phyloP scores from a whole-genome alignment of 371 early-diverging fungal genomes.

The Mortierella sp. region DNA sequence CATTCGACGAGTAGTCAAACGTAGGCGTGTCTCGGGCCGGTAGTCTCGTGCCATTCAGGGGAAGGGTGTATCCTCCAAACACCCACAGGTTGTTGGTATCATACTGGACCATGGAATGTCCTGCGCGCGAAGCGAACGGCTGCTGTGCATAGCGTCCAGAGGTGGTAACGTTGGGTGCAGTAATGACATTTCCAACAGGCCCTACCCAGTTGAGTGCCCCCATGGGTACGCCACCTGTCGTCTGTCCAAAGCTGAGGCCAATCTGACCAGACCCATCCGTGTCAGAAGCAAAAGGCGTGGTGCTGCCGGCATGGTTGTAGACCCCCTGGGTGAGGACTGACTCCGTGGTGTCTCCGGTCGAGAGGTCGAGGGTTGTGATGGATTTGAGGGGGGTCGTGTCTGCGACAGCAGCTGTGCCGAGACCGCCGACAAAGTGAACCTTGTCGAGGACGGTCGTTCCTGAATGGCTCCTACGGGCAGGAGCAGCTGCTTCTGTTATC shows the following conservation, averaged over 20 bases:
- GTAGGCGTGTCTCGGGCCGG: conserved; percentile 24
- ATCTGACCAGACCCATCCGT: neutral
- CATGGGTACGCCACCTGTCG: neutral
- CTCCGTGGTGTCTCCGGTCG: conserved; percentile 19
- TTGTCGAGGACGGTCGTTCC: conserved; percentile 26
- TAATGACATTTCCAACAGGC: conserved; percentile 11
- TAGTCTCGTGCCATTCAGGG: neutral
- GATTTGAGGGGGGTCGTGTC: conserved; percentile 14
- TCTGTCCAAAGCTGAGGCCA: conserved; percentile 38
- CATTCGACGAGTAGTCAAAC: conserved; percentile 15
- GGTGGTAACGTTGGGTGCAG: neutral
- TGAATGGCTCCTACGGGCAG: conserved; percentile 24
- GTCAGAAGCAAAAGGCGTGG: neutral
- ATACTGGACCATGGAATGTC: conserved; percentile 33
- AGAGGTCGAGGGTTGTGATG: conserved; percentile 33
- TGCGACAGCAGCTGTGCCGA: neutral
- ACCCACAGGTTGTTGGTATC: conserved; percentile 29
- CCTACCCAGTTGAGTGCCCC: conserved; percentile 30
- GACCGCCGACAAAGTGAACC: conserved; percentile 47
- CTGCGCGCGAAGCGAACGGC: conserved; percentile 3
- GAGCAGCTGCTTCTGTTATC: conserved; percentile 5
- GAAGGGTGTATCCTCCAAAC: conserved; percentile 26
- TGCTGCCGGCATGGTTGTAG: conserved; percentile 34
- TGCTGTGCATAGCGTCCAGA: neutral
- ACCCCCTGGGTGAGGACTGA: neutral